Evolutionary conservation across 2,329 filamentous ascomycete species (phyloP).

Genomic region (Cladosporium sphaerospermum): DNA sequence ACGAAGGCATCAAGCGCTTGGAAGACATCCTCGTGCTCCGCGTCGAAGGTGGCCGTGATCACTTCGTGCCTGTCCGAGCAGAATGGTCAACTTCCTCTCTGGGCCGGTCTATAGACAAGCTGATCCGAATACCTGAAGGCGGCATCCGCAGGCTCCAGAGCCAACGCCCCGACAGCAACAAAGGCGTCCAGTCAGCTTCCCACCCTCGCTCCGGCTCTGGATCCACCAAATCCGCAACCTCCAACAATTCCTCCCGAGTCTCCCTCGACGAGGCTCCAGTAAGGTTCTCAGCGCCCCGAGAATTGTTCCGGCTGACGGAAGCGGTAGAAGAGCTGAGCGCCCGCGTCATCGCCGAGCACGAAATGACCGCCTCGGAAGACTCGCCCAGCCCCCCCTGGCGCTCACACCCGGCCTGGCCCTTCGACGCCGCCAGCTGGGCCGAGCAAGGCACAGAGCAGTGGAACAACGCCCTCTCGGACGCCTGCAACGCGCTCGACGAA

Average conservation of each 20-base stretch:
- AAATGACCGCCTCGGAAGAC: slow-evolving; percentile 41
- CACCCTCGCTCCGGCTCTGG: neutral
- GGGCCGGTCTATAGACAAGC: slow-evolving; percentile 77
- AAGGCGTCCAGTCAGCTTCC: slow-evolving; percentile 7
- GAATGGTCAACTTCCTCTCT: slow-evolving; percentile 78
- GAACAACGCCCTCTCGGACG: slow-evolving; percentile 36
- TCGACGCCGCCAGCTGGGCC: slow-evolving; percentile 46
- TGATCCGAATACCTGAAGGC: slow-evolving; percentile 75
- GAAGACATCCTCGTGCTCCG: slow-evolving; percentile 87
- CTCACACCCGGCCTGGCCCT: slow-evolving; percentile 53
- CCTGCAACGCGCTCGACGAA: slow-evolving; percentile 65
- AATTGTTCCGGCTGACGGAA: slow-evolving; percentile 85
- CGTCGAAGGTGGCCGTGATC: slow-evolving; percentile 76
- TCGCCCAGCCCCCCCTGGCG: slow-evolving; percentile 45
- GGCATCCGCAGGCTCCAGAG: slow-evolving; percentile 66
- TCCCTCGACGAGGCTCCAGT: slow-evolving; percentile 42
- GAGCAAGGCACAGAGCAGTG: slow-evolving; percentile 35
- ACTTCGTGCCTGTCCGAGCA: slow-evolving; percentile 78
- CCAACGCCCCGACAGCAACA: slow-evolving; percentile 39
- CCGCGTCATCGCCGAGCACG: slow-evolving; percentile 56
- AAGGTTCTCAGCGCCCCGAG: slow-evolving; percentile 75
- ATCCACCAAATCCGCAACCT: neutral
- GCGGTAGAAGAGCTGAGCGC: slow-evolving; percentile 58
- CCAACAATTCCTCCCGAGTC: neutral
- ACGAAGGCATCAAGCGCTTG: slow-evolving; percentile 58